Evolutionary conservation across 2,329 filamentous ascomycete genomes (phyloP).

Genomic region (Cordyceps cateniannulata): DNA sequence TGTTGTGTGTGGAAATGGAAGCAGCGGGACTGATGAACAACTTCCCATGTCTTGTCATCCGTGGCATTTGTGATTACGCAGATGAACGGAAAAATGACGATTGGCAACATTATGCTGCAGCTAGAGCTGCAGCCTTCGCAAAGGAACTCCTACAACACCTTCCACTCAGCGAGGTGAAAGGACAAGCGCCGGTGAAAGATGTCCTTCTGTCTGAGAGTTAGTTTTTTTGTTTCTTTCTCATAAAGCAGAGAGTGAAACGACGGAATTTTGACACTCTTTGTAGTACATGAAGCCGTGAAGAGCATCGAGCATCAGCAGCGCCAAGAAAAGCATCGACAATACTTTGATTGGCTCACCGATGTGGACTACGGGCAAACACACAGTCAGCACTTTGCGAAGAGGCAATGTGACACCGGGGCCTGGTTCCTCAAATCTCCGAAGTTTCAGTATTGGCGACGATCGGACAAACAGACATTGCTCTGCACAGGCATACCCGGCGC

Average conservation of each 20-base stretch:
- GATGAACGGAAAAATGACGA: slow-evolving; percentile 21
- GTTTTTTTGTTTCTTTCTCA: not conserved
- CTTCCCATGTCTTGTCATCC: slow-evolving; percentile 17
- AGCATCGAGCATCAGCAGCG: not conserved
- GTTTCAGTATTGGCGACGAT: not conserved
- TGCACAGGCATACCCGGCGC: not conserved
- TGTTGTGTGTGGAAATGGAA: not conserved
- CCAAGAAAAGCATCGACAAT: not conserved
- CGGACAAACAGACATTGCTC: not conserved
- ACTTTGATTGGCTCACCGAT: not conserved
- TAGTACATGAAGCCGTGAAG: not conserved
- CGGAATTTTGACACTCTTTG: not conserved
- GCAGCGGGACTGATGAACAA: not conserved
- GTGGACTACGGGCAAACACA: not conserved
- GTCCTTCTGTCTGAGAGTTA: not conserved
- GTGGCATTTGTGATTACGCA: slow-evolving; percentile 24
- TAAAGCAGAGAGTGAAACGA: not conserved
- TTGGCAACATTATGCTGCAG: slow-evolving; percentile 19
- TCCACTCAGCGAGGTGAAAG: not conserved
- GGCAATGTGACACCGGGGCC: not conserved
- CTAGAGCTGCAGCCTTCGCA: slow-evolving; percentile 18
- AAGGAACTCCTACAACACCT: slow-evolving; percentile 6
- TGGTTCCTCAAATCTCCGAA: not conserved
- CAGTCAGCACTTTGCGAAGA: not conserved
- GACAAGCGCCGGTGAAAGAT: not conserved